Base-by-base conservation (phyloP, 352 stramenopile genomes). In the Blastocystis sp. region DNA sequence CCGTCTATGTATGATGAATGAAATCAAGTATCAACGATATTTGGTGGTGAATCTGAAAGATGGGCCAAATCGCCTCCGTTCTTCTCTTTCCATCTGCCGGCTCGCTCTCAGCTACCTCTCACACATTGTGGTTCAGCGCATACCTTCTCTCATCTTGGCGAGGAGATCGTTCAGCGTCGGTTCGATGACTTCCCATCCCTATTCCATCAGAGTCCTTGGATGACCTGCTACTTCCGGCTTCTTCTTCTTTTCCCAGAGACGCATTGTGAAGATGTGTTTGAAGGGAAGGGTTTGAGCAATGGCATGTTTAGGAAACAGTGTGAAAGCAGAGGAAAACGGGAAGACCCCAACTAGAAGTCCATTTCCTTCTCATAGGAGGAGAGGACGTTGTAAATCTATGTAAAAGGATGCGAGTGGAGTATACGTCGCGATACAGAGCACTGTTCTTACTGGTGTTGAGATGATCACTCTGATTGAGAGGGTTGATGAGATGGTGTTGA, bases 11-110 rank as follows among this genome's bases (percentile, higher is more conserved):
- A 60, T 57, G n/a, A 57, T 62, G 11, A 9, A 61, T 17, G 52
- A 60, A 34, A 42, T 24, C 0, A 0, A 77, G 14, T 40, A 10
- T 0, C 21, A 60, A 77, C 68, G 74, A 84, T 74, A n/a, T 63
- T 3, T 84, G 74, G 40, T 84, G 74, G 21, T 84, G 74, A 84
- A 84, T 84, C n/a, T 71, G 74, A 84, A 61, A 59, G n/a, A 84
- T 84, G 28, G 74, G 74, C 74, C 74, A 84, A 69, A 84, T 71
- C 38, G 62, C 63, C 59, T 84, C 74, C 21, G 28, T 3, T 34
- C 52, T 84, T 24, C 74, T 43, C 28, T 84, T 84, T 76, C 74
- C 74, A 21, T 68, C 62, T 1, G 63, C 24, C 2, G 74, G 62
- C n/a, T 63, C 48, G 28, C 62, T 76, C 34, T 84, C 59, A 2